Evolutionary conservation across 2,329 filamentous ascomycete genomes (phyloP).

Genomic region (Fusarium sp.): DNA sequence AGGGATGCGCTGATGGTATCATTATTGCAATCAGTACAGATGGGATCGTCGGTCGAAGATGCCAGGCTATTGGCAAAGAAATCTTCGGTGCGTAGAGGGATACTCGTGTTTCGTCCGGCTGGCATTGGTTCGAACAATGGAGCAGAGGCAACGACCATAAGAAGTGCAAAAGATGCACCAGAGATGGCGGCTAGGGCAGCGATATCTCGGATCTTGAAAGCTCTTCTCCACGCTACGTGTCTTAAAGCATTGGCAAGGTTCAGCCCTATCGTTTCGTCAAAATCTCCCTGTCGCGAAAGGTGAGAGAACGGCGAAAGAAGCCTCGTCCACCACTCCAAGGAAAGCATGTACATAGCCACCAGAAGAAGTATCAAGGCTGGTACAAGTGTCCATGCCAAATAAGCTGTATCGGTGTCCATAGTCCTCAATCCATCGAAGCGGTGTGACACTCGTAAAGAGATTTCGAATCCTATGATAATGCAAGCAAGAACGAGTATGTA

Average conservation of each 20-base stretch:
- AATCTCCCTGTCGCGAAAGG: slow-evolving; percentile 47
- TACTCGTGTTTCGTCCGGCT: slow-evolving; percentile 36
- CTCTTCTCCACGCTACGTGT: slow-evolving; percentile 46
- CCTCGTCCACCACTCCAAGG: slow-evolving; percentile 51
- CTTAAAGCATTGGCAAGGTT: slow-evolving; percentile 52
- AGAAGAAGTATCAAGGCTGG: slow-evolving; percentile 49
- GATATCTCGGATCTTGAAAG: slow-evolving; percentile 46
- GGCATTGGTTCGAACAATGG: slow-evolving; percentile 51
- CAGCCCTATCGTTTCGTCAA: slow-evolving; percentile 49
- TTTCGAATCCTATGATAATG: slow-evolving; percentile 53
- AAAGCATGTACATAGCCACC: slow-evolving; percentile 50
- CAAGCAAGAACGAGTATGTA: slow-evolving; percentile 47
- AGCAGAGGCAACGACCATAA: slow-evolving; percentile 51
- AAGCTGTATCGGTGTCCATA: slow-evolving; percentile 46
- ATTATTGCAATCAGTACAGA: slow-evolving; percentile 44
- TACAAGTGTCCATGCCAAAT: slow-evolving; percentile 54
- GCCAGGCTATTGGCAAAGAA: slow-evolving; percentile 50
- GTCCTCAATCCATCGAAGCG: slow-evolving; percentile 49
- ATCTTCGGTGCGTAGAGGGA: slow-evolving; percentile 47
- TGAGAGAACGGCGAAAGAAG: slow-evolving; percentile 52
- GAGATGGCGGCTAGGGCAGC: slow-evolving; percentile 47
- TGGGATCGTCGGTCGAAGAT: slow-evolving; percentile 40
- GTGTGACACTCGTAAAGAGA: slow-evolving; percentile 51
- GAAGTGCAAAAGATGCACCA: slow-evolving; percentile 47
- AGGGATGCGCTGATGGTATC: slow-evolving; percentile 52